Conservation (phyloP, 495 filamentous ascomycete genomes). For the Podospora tetraspora region DNA sequence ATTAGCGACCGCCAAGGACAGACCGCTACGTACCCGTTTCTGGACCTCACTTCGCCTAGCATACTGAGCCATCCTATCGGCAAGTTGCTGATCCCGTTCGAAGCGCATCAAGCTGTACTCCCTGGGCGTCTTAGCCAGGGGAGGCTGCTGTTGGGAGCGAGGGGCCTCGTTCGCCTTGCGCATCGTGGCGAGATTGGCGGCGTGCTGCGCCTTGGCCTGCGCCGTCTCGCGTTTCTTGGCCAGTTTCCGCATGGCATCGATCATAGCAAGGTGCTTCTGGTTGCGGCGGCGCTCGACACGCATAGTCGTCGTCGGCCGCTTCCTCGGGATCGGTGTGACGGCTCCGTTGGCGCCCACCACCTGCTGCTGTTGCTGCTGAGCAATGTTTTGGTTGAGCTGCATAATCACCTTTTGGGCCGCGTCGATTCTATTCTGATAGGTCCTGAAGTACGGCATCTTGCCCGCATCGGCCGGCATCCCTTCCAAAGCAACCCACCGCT, state of each 20-base stretch:
- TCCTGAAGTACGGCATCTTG: slow-evolving; percentile 87
- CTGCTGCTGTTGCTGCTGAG: slow-evolving; percentile 33
- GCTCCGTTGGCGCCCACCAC: slow-evolving; percentile 53
- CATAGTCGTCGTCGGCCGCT: slow-evolving; percentile 63
- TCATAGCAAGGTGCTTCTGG: slow-evolving; percentile 74
- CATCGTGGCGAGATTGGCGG: slow-evolving; percentile 60
- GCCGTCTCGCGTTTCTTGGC: slow-evolving; percentile 88
- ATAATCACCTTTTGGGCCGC: slow-evolving; percentile 62
- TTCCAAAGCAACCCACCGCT: slow-evolving; percentile 88
- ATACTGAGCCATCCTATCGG: slow-evolving; percentile 66
- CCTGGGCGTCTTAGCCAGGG: slow-evolving; percentile 60
- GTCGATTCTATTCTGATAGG: slow-evolving; percentile 76
- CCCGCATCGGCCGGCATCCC: slow-evolving; percentile 85
- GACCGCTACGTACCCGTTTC: slow-evolving; percentile 48
- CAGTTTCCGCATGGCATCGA: slow-evolving; percentile 92
- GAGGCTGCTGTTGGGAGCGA: slow-evolving; percentile 47
- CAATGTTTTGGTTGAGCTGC: slow-evolving; percentile 50
- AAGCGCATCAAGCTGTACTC: slow-evolving; percentile 84
- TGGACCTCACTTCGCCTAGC: slow-evolving; percentile 54
- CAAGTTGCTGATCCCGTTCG: slow-evolving; percentile 73
- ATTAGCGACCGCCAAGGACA: background rate
- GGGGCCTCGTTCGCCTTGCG: slow-evolving; percentile 64
- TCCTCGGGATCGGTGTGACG: slow-evolving; percentile 49
- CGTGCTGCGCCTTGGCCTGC: slow-evolving; percentile 77
- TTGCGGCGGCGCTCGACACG: slow-evolving; percentile 82